Base-by-base conservation (phyloP, 2,329 filamentous ascomycete species). In the Monilinia polystroma region DNA sequence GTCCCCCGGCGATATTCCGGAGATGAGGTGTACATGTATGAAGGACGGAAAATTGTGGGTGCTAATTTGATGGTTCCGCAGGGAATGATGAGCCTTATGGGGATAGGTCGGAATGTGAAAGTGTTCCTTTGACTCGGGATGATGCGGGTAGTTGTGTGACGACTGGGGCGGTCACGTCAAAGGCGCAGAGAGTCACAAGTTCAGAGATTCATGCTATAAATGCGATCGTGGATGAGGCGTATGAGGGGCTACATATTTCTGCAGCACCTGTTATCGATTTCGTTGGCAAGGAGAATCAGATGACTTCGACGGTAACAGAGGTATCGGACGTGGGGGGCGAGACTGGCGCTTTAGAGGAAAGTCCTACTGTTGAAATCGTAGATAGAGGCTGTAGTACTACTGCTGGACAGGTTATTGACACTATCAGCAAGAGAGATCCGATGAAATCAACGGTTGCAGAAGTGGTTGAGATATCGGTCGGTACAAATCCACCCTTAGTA, bases 211-310 rank as follows among this genome's bases (percentile, higher is more conserved):
- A 59, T 49, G 29, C 57, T 59, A 59, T 59, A 8, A 59, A 29
- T 35, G 29, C 57, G 7, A 59, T 59, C 35, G 57, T 59, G 43
- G 57, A 59, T 59, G 57, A 59, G 35, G 57, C 26, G 4, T 59
- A 32, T 14, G 57, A 60, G 18, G 43, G 57, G 20, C 58, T 60
- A 14, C 20, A 23, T 20, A 51, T 60, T 3, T 4, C 58, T 23
- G 16, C 8, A 51, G 58, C 2, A 26, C 45, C 58, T 1, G 58
- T 5, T 11, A 26, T 38, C 7, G n/a, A 38, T 20, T 20, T 16
- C 2, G 12, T 26, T 12, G 20, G 23, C 4, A 20, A 51, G 14
- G 49, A 60, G 8, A 16, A 49, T 11, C 20, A 60, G 20, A 11
- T 51, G 3, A 38, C 8, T 51, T 51, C 29, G 23, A 51, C 45